Base-by-base conservation (phyloP, 176 grass and related monocot genomes). In the Eragrostis nindensis region DNA sequence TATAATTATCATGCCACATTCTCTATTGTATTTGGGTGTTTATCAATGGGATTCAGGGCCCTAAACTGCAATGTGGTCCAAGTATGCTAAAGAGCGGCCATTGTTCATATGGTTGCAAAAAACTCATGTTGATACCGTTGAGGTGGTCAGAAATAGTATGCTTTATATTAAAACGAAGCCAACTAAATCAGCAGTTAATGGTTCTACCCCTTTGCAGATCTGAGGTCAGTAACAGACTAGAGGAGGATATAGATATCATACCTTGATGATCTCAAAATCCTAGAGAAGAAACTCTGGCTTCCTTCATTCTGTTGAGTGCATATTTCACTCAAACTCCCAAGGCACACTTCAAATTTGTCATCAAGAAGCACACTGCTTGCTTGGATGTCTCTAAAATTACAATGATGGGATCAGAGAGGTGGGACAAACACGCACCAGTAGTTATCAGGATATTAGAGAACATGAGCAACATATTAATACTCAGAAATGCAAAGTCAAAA, bases 351-450 rank as follows among this genome's bases (percentile, higher is more conserved):
- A 82, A 86, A 98, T 74, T 95, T 98, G 45, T 98, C 90, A 65
- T 95, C 96, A 10, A 98, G 90, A 89, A 98, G 90, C 50, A 98
- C 79, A 70, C 96, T 98, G 75, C 90, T 98, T 82, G 96, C 90
- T 84, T 98, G 96, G 70, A 98, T 86, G 83, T 98, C 92, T 90
- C 96, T 98, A 84, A 45, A 93, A 75, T 77, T 73, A 78, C 73
- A 83, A 74, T 22, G 62, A 84, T 16, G 0, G 55, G 42, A 52
- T 69, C 48, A 77, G 48, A 50, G 4, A 74, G 74, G 78, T 6
- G 53, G 73, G 13, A 74, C n/a, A n/a, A 25, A 11, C 7, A 43
- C 45, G 32, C 4, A 29, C 21, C 54, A 66, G 76, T 11, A 14
- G 26, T 61, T 62, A 73, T 39, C 43, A 24, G 54, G 76, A 70